phyloP scores from a whole-genome alignment of 352 stramenopile species.

The Globisporangium middletonii region DNA sequence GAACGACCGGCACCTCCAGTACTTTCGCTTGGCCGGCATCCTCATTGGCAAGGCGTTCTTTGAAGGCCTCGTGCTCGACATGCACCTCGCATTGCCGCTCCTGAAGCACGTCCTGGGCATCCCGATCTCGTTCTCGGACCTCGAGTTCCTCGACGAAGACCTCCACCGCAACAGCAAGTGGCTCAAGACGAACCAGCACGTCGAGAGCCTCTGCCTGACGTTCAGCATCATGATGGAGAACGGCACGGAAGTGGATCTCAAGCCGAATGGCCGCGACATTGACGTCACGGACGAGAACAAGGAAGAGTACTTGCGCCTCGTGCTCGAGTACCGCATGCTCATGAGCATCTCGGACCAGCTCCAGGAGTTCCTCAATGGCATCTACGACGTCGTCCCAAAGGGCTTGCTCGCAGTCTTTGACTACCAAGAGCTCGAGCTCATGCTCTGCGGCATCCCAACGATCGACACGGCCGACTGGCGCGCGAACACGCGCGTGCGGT shows the following conservation, averaged over 20 bases:
- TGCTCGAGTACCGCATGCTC: slow-evolving; percentile 76
- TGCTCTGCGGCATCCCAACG: slow-evolving; percentile 63
- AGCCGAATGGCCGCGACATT: slow-evolving; percentile 84
- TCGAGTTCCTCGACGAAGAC: slow-evolving; percentile 70
- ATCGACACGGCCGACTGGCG: slow-evolving; percentile 68
- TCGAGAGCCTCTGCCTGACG: slow-evolving; percentile 51
- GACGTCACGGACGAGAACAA: slow-evolving; percentile 96
- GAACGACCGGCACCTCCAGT: slow-evolving; percentile 36
- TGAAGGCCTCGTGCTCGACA: slow-evolving; percentile 55
- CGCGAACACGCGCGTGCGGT: slow-evolving; percentile 50
- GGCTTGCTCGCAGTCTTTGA: slow-evolving; percentile 61
- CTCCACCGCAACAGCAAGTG: slow-evolving; percentile 61
- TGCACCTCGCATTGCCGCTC: slow-evolving; percentile 55
- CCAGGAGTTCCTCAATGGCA: slow-evolving; percentile 53
- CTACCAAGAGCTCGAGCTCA: slow-evolving; percentile 78
- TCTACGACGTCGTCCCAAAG: slow-evolving; percentile 76
- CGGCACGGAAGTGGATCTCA: slow-evolving; percentile 84
- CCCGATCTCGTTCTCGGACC: slow-evolving; percentile 71
- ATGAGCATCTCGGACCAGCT: slow-evolving; percentile 60
- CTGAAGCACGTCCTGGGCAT: slow-evolving; percentile 69
- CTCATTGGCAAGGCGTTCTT: slow-evolving; percentile 62
- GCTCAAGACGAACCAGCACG: slow-evolving; percentile 52
- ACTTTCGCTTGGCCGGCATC: slow-evolving; percentile 58
- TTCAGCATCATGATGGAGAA: slow-evolving; percentile 70
- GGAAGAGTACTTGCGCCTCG: slow-evolving; percentile 82